Evolutionary conservation across 495 filamentous ascomycete genomes (phyloP), one percentile per base, ranked within the genome.

Genomic region (Daldinia bambusicola): DNA sequence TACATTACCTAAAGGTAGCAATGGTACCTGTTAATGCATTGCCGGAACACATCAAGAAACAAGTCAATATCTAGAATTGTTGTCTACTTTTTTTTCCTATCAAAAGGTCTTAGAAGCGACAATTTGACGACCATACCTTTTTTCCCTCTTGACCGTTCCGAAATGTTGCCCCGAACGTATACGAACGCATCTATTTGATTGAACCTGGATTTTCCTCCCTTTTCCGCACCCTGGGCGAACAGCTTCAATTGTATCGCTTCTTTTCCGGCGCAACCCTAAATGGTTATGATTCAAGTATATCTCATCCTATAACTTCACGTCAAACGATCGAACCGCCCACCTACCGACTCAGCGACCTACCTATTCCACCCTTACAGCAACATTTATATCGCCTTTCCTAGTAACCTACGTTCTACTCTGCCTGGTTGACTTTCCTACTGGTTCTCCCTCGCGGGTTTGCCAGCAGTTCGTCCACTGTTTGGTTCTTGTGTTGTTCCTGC

Each of bases 111-210:
- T 14, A 57, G 36, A 53, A 30, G n/a, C 32, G 13, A 56, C 40
- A 56, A 50, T 32, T 45, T 31, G 37, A 59, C 6, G 38, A 37
- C 34, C 2, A 7, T 26, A 13, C 50, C 16, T 50, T 38, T 52
- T 50, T 9, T n/a, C n/a, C 14, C 14, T 36, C 48, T 30, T 53
- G 10, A 31, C 50, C 22, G 40, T 50, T 48, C 18, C 57, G 61
- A 50, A 36, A 61, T 70, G 62, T 18, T 58, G 55, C 51, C 48
- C 14, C 50, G 20, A 26, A 9, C 55, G 20, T 58, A 61, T 56
- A 70, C 20, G 34, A 43, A 61, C 51, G 20, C 20, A 61, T 62
- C 62, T 61, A 58, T 41, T 62, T 66, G 41, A 66, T 53, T 62
- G 50, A 20, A 70, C 30, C 30, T 53, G 55, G 20, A 38, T 50